Evolutionary conservation across 345 rosid species (phyloP).

Genomic region (Pelargonium nanum): DNA sequence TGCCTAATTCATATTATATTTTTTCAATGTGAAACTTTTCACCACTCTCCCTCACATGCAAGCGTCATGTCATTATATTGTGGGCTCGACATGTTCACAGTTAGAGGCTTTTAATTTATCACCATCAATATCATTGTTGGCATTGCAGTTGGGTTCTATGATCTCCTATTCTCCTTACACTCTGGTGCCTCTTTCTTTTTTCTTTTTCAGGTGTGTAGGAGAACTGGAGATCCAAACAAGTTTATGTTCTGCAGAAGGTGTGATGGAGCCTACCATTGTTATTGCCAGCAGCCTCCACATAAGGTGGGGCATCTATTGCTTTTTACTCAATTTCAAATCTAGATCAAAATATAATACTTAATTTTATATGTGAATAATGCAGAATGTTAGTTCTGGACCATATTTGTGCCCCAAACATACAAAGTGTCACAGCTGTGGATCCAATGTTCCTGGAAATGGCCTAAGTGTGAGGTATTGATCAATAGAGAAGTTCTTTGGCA

Average conservation of each 20-base stretch:
- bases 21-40: too few species aligned
- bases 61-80: too few species aligned
- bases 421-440: conserved; percentile 92
- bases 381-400: conserved; percentile 95
- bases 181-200: conserved; percentile 1
- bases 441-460: conserved; percentile 97
- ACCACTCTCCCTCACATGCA: too few species aligned
- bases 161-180: neutral
- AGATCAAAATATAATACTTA: neutral
- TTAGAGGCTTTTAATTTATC: too few species aligned
- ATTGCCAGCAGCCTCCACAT: conserved; percentile 99
- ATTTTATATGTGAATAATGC: conserved; percentile 20
- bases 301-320: conserved; percentile 46
- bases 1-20: too few species aligned
- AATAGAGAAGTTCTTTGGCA: neutral
- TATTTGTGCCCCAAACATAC: conserved; percentile 96
- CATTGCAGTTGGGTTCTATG: neutral
- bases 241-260: conserved; percentile 96
- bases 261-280: conserved; percentile 95
- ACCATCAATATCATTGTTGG: too few species aligned
- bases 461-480: conserved; percentile 70
- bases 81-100: too few species aligned
- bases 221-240: conserved; percentile 88
- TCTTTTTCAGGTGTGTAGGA: conserved; percentile 70
- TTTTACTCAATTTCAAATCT: conserved; percentile 13